Evolutionary conservation across 2,329 filamentous ascomycete species (phyloP), one percentile per base, ranked within the genome.

Genomic region (Pseudogymnoascus sp.): DNA sequence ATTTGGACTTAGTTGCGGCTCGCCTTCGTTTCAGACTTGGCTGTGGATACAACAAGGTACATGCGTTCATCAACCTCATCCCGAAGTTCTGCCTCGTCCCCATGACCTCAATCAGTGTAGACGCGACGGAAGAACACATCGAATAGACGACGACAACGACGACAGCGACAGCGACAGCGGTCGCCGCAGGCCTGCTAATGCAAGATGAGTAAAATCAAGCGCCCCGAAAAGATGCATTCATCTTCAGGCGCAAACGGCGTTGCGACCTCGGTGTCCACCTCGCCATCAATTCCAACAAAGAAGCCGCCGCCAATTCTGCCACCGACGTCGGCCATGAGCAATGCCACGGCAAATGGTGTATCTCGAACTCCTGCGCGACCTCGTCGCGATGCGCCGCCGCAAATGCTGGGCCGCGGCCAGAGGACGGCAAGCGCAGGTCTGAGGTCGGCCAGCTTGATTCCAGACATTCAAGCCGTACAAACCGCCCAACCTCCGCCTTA

Each of bases 301-400:
- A 79, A 78, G 68, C 79, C 83, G 63, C 81, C 84, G 2, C 75
- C 78, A 4, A 70, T 75, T 43, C 86, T 84, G 72, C 82, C 83
- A 66, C 77, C 82, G 7, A 77, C 80, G 1, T 74, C 79, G 2
- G 74, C 76, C 43, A 78, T 79, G 66, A 80, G 79, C 61, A 82
- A 79, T 71, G 68, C 68, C 43, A 69, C 63, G 22, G 68, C 31
- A 61, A 65, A 60, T 40, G 76, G 76, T 16, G 73, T 78, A 4
- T 77, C 78, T 31, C 81, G 83, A 31, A 80, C 82, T 35, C 75
- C 78, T n/a, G 84, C 81, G 72, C 82, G 87, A 65, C 77, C 79
- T 37, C 83, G 84, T 65, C 84, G 84, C 70, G 87, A 90, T 66
- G 76, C 78, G 4, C 73, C 78, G 4, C 77, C 74, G 5, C 79